Evolutionary conservation across 2,329 filamentous ascomycete genomes (phyloP).

Genomic region (Ophiostoma tasmaniense): DNA sequence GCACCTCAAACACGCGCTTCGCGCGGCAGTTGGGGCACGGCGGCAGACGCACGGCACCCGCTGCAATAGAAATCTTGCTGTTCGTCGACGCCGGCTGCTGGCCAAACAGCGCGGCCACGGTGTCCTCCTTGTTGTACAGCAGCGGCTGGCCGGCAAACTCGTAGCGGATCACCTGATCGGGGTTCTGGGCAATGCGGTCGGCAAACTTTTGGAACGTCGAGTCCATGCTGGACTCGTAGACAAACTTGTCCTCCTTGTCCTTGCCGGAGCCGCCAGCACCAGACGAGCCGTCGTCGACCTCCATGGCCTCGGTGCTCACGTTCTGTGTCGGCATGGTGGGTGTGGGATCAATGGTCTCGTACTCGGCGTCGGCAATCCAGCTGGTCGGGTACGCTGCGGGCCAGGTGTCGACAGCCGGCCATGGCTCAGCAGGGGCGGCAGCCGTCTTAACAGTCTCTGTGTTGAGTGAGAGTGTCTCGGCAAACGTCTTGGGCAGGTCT

Average conservation of each 20-base stretch:
- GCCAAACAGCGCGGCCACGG: conserved; percentile 52
- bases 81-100: conserved; percentile 23
- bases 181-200: conserved; percentile 68
- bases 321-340: conserved; percentile 36
- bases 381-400: conserved; percentile 65
- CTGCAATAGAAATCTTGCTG: conserved; percentile 24
- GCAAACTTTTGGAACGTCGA: conserved; percentile 73
- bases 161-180: conserved; percentile 73
- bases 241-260: conserved; percentile 56
- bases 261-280: conserved; percentile 24
- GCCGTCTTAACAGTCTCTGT: conserved; percentile 27
- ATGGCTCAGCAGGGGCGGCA: conserved; percentile 53
- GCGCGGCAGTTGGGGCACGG: conserved; percentile 68
- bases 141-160: conserved; percentile 66
- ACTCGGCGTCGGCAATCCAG: conserved; percentile 81
- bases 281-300: conserved; percentile 31
- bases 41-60: conserved; percentile 48
- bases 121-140: conserved; percentile 71
- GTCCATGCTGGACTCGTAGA: conserved; percentile 68
- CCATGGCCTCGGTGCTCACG: conserved; percentile 36
- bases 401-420: conserved; percentile 60
- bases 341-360: conserved; percentile 67
- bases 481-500: conserved; percentile 53
- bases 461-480: conserved; percentile 69
- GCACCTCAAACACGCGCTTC: conserved; percentile 76